Evolutionary conservation across 2,329 filamentous ascomycete species (phyloP).

Genomic region (Neocucurbitaria cava): DNA sequence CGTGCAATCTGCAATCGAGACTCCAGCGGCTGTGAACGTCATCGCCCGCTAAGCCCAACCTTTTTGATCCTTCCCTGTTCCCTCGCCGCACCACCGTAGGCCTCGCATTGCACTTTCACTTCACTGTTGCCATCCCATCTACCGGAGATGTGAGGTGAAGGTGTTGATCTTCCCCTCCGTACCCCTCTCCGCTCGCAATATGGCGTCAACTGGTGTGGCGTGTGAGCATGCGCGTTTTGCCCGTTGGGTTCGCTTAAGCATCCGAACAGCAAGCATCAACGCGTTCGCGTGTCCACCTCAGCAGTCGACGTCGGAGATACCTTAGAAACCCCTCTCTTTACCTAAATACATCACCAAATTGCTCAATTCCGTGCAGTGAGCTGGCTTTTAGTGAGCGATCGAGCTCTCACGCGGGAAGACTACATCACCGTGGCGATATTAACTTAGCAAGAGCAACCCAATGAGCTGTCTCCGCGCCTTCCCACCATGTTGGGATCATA

Average conservation of each 20-base stretch:
- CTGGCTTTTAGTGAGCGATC: too few species aligned
- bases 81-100: background rate
- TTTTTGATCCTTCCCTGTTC: conserved; percentile 3
- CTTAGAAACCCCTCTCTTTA: background rate
- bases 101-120: background rate
- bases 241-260: conserved; percentile 19
- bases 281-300: conserved; percentile 1
- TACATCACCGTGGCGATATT: too few species aligned
- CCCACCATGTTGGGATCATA: background rate
- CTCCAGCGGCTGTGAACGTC: conserved; percentile 15
- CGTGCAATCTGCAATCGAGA: conserved; percentile 14
- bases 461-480: background rate
- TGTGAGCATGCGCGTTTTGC: conserved; percentile 9
- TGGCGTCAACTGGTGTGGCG: conserved; percentile 13
- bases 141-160: too few species aligned
- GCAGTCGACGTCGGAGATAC: background rate
- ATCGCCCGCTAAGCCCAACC: conserved; percentile 12
- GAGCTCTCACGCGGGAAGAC: too few species aligned
- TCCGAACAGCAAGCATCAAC: conserved; percentile 1
- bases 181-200: conserved; percentile 4
- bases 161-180: background rate
- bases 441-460: background rate
- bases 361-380: too few species aligned
- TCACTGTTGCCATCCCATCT: background rate
- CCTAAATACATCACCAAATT: too few species aligned